A percentile compares a stretch with the other conserved stretches of the same genome.
Evolutionary conservation across 192 early-diverging fungal species (phyloP).

Genomic region (Coemansia sp.): DNA sequence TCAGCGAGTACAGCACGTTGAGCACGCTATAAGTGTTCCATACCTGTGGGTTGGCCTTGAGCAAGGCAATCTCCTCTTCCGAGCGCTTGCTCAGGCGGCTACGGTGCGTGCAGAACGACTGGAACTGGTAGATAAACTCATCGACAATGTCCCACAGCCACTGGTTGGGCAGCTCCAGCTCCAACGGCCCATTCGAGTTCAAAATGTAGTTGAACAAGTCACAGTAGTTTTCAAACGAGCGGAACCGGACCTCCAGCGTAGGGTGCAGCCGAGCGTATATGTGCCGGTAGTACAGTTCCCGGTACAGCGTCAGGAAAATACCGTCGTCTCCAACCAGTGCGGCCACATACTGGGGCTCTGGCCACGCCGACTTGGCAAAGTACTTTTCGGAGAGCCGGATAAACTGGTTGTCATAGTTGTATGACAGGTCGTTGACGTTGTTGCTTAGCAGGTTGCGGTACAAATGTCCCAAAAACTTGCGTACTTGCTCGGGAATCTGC

Average conservation of each 20-base stretch:
- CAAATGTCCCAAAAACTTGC: constrained; percentile 81
- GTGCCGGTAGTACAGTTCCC: constrained; percentile 95
- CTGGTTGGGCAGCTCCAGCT: constrained; percentile 94
- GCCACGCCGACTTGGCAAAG: constrained; percentile 86
- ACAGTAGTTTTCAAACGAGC: constrained; percentile 95
- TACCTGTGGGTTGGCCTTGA: constrained; percentile 82
- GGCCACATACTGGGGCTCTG: constrained; percentile 78
- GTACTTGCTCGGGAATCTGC: constrained; percentile 78
- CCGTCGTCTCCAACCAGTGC: constrained; percentile 76
- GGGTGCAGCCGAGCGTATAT: constrained; percentile 91
- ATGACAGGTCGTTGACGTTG: constrained; percentile 81
- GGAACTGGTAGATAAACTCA: constrained; percentile 99
- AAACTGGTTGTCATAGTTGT: constrained; percentile 88
- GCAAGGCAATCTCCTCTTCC: constrained; percentile 74
- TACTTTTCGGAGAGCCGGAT: constrained; percentile 89
- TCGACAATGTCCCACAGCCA: constrained; percentile 99
- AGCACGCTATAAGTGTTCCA: constrained; percentile 97
- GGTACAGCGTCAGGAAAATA: constrained; percentile 89
- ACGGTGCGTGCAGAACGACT: constrained; percentile 94
- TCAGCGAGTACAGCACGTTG: constrained; percentile 93
- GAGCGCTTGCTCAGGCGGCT: constrained; percentile 78
- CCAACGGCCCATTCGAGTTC: constrained; percentile 76
- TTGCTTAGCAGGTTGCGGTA: constrained; percentile 75
- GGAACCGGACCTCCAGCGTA: constrained; percentile 83
- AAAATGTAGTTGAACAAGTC: constrained; percentile 96